phyloP scores from a whole-genome alignment of 371 early-diverging fungal species.

The Mortierella sp. region DNA sequence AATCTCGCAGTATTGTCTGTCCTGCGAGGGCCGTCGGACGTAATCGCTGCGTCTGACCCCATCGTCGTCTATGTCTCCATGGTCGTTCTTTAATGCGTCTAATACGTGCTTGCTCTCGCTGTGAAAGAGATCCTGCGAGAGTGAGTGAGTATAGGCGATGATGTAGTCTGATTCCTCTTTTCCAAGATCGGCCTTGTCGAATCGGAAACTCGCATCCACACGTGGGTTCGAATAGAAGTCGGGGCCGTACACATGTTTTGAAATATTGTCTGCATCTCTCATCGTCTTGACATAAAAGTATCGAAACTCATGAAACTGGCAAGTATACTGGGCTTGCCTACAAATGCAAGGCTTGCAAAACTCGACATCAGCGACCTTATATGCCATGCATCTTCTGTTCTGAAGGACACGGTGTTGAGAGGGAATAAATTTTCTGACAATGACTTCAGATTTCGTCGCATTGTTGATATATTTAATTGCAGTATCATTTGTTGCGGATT shows the following conservation, averaged over 20 bases:
- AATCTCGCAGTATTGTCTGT: slow-evolving; percentile 64
- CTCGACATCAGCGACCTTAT: neutral
- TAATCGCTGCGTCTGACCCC: neutral
- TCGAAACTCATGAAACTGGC: neutral
- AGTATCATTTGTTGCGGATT: too few relatives aligned
- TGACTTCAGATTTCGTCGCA: neutral
- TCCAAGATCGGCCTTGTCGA: slow-evolving; percentile 8
- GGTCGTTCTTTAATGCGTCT: neutral
- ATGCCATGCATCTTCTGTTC: neutral
- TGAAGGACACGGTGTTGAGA: neutral
- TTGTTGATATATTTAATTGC: neutral
- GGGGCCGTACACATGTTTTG: neutral
- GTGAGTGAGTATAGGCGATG: neutral
- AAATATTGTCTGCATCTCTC: neutral
- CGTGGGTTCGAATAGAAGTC: slow-evolving; percentile 11
- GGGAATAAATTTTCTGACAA: neutral
- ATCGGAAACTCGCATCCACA: neutral
- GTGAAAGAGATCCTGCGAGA: neutral
- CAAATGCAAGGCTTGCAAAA: neutral
- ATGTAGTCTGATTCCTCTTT: neutral
- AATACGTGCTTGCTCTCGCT: slow-evolving; percentile 1
- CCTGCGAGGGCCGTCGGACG: slow-evolving; percentile 7
- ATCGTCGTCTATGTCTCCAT: neutral
- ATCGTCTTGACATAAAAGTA: neutral
- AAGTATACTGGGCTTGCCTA: neutral